Percentiles rank a stretch among this genome's conserved stretches.
These are phyloP conservation scores for Thuidium tamariscinum DNA, from an alignment of 225 moss, liverwort and hornwort genomes.

Conservation along the genomic window DNA sequence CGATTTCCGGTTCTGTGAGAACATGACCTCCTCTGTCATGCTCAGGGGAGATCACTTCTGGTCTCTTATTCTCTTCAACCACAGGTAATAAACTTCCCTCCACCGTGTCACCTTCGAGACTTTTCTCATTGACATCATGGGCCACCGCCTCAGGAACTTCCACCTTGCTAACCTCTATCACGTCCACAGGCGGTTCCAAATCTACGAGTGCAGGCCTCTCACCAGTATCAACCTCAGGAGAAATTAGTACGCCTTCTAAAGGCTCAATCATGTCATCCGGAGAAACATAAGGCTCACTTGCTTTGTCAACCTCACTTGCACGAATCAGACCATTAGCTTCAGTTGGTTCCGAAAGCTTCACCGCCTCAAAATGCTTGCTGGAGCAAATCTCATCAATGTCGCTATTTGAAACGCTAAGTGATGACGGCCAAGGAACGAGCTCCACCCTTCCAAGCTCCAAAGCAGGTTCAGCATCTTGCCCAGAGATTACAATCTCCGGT, in stretches of 20 bases:
- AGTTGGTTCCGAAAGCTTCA: background rate
- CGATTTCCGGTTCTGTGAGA: conserved; percentile 15
- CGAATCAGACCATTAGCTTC: background rate
- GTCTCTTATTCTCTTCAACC: background rate
- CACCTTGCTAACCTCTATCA: background rate
- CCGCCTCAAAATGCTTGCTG: background rate
- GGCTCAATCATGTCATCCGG: background rate
- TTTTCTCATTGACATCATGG: background rate
- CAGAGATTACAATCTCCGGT: conserved; percentile 19
- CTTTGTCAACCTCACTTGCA: conserved; percentile 2
- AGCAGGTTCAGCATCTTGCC: background rate
- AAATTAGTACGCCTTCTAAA: background rate
- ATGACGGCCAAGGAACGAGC: conserved; percentile 3
- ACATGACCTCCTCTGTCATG: background rate
- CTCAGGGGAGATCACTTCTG: background rate
- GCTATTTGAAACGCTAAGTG: conserved; percentile 2
- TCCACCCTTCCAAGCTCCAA: conserved; percentile 8
- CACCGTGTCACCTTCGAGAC: background rate
- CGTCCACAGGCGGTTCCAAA: background rate
- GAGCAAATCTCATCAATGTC: conserved; percentile 4
- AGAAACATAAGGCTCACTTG: background rate
- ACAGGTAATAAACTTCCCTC: background rate
- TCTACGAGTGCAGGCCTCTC: background rate
- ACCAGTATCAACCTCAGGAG: background rate
- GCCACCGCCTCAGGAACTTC: background rate